Evolutionary conservation across 352 stramenopile genomes (phyloP).

Genomic region (Pythium rhizo-oryzae): DNA sequence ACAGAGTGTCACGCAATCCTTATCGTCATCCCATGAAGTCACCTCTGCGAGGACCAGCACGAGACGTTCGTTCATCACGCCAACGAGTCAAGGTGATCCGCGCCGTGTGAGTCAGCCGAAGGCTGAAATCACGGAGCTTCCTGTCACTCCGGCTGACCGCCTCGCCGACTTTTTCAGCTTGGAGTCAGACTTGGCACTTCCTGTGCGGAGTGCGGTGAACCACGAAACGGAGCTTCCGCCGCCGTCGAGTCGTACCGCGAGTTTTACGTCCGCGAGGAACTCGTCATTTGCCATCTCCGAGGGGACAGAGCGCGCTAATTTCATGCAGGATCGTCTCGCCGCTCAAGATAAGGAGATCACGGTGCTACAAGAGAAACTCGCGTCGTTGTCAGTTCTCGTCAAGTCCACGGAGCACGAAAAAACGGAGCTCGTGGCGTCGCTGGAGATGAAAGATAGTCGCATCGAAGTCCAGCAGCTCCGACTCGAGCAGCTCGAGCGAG

Average conservation of each 20-base stretch:
- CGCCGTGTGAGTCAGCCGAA: neutral
- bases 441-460: slow-evolving; percentile 79
- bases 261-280: slow-evolving; percentile 18
- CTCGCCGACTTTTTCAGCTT: slow-evolving; percentile 20
- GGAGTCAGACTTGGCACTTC: slow-evolving; percentile 1
- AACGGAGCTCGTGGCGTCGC: slow-evolving; percentile 39
- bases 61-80: slow-evolving; percentile 9
- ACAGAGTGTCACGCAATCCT: neutral
- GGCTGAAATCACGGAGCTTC: slow-evolving; percentile 8
- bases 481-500: slow-evolving; percentile 63
- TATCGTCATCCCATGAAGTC: neutral
- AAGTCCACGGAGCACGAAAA: slow-evolving; percentile 74
- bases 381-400: slow-evolving; percentile 60
- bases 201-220: neutral
- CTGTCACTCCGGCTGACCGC: neutral
- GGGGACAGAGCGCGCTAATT: neutral
- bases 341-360: slow-evolving; percentile 70
- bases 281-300: slow-evolving; percentile 3
- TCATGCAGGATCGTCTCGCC: slow-evolving; percentile 62
- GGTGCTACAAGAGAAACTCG: slow-evolving; percentile 76
- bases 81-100: neutral
- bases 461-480: slow-evolving; percentile 73
- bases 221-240: neutral
- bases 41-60: neutral
- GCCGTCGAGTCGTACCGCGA: slow-evolving; percentile 22